Conservation (phyloP, 208 protist genomes). For the Leishmania guyanensis region DNA sequence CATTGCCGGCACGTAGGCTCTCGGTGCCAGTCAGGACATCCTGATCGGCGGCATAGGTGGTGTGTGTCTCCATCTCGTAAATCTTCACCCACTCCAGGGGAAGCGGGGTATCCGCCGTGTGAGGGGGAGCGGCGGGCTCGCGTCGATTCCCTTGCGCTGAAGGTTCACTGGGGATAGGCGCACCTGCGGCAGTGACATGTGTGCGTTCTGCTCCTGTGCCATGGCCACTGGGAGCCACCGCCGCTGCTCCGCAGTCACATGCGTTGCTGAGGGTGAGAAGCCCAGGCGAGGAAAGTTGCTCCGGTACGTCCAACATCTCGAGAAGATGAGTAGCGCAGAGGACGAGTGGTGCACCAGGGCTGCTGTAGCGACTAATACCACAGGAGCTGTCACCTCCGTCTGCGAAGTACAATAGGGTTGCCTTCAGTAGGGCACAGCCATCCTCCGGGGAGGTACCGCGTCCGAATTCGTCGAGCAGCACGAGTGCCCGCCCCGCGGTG, state of each 20-base stretch:
- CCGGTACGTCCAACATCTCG: slow-evolving; percentile 46
- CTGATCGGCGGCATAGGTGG: slow-evolving; percentile 28
- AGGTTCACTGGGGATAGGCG: not conserved
- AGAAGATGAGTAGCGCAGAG: slow-evolving; percentile 76
- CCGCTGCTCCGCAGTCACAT: not conserved
- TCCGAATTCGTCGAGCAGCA: slow-evolving; percentile 95
- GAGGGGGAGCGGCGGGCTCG: not conserved
- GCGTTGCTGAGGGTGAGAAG: not conserved
- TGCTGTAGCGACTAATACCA: not conserved
- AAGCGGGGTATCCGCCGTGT: slow-evolving; percentile 23
- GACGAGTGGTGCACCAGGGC: slow-evolving; percentile 37
- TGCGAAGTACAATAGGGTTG: slow-evolving; percentile 57
- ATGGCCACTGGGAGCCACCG: not conserved
- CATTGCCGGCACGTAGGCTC: not conserved
- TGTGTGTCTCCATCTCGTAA: slow-evolving; percentile 46
- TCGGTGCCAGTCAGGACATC: not conserved
- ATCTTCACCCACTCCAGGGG: slow-evolving; percentile 47
- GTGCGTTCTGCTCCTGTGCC: not conserved
- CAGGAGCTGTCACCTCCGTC: not conserved
- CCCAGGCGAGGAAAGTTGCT: not conserved
- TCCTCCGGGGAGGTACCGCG: slow-evolving; percentile 91
- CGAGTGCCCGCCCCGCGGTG: slow-evolving; percentile 46
- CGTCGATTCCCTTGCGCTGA: not conserved
- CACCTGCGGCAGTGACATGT: not conserved
- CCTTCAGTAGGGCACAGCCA: slow-evolving; percentile 80